These are phyloP conservation scores for Leishmania lainsoni DNA, from an alignment of 208 protist species.

Conservation along the genomic window DNA sequence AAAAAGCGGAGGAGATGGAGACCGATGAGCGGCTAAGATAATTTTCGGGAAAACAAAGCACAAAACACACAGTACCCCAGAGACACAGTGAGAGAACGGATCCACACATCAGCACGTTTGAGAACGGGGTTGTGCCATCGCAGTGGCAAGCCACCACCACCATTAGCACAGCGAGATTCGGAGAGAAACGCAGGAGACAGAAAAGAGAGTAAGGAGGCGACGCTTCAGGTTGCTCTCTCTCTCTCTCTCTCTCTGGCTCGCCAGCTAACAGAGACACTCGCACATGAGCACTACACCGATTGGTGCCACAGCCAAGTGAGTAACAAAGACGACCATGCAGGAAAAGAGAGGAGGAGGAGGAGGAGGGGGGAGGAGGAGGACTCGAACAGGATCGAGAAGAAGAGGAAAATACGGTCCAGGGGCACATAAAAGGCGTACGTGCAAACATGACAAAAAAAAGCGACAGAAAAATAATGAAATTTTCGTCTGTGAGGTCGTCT, in stretches of 20 bases:
- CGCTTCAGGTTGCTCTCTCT: not conserved
- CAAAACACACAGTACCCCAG: conserved; percentile 13
- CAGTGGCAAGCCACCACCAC: not conserved
- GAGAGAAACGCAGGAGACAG: not conserved
- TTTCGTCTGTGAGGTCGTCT: not conserved
- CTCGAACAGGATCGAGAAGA: not conserved
- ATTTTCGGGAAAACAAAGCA: not conserved
- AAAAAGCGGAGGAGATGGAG: conserved; percentile 9
- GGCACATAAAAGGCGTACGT: not conserved
- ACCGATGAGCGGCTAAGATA: conserved; percentile 20
- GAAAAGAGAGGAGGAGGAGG: not conserved
- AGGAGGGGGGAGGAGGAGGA: not conserved
- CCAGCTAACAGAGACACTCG: not conserved
- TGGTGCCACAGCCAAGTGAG: not conserved
- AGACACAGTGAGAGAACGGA: not conserved
- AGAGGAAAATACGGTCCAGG: not conserved
- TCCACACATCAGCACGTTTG: not conserved
- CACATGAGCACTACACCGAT: not conserved
- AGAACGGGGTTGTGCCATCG: not conserved
- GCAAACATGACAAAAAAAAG: not conserved
- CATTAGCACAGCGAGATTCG: not conserved
- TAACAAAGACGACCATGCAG: not conserved
- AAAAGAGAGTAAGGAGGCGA: not conserved
- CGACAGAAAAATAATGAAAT: not conserved
- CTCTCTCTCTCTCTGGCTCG: not conserved